phyloP scores from a whole-genome alignment of 208 protist species.

The Trypanosoma conorhini region DNA sequence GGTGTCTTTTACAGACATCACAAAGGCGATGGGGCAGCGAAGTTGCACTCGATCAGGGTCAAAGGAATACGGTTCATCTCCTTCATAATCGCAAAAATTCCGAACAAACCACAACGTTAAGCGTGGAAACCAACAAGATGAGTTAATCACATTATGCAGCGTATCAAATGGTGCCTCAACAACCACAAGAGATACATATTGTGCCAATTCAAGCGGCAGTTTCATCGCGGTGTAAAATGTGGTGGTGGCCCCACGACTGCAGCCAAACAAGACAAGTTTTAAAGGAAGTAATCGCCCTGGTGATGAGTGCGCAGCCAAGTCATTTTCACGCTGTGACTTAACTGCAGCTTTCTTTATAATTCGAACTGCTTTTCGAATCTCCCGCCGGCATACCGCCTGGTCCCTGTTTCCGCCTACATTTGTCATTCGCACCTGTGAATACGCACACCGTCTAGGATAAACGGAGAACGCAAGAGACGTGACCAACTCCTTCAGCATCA shows the following conservation, averaged over 20 bases:
- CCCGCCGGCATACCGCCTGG: conserved; percentile 65
- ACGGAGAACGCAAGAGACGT: conserved; percentile 54
- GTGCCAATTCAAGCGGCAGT: conserved; percentile 51
- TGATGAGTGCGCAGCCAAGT: neutral
- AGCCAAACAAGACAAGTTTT: conserved; percentile 84
- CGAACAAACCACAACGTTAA: conserved; percentile 71
- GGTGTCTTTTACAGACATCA: conserved; percentile 66
- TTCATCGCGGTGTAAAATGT: conserved; percentile 86
- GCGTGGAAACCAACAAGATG: conserved; percentile 58
- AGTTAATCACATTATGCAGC: conserved; percentile 63
- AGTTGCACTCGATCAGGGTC: conserved; percentile 51
- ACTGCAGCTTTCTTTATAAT: conserved; percentile 31
- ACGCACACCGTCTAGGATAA: conserved; percentile 44
- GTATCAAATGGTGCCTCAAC: conserved; percentile 88
- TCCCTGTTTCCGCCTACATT: conserved; percentile 68
- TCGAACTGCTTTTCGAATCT: conserved; percentile 62
- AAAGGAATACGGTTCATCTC: conserved; percentile 56
- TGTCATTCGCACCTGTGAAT: conserved; percentile 59
- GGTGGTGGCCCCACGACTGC: conserved; percentile 78
- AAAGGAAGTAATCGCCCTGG: conserved; percentile 15
- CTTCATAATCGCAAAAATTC: conserved; percentile 72
- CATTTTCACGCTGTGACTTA: neutral
- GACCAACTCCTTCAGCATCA: conserved; percentile 59
- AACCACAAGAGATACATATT: conserved; percentile 79
- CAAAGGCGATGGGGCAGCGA: conserved; percentile 81